phyloP scores from a whole-genome alignment of 2,329 filamentous ascomycete species.

The Nemania bipapillata region DNA sequence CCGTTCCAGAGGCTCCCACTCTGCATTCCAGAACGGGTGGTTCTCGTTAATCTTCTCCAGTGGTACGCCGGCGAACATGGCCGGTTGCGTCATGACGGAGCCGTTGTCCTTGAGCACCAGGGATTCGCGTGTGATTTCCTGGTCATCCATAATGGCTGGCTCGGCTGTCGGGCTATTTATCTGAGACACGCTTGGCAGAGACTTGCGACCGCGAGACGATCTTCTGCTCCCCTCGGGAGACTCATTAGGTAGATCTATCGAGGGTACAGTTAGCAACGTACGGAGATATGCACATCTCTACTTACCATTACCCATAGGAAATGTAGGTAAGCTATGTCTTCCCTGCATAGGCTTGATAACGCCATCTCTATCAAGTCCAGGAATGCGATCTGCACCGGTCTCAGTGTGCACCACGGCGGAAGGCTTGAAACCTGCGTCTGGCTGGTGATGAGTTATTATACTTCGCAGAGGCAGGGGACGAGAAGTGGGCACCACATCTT shows the following conservation, averaged over 20 bases:
- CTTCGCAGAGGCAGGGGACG: conserved; percentile 44
- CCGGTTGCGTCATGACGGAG: conserved; percentile 61
- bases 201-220: conserved; percentile 48
- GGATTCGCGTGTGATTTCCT: conserved; percentile 59
- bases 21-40: conserved; percentile 67
- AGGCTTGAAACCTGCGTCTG: conserved; percentile 32
- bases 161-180: conserved; percentile 40
- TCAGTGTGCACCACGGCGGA: conserved; percentile 34
- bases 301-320: conserved; percentile 40
- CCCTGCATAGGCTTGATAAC: conserved; percentile 48
- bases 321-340: conserved; percentile 48
- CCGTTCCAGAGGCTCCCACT: conserved; percentile 61
- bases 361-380: conserved; percentile 36
- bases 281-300: conserved; percentile 25
- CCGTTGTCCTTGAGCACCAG: conserved; percentile 63
- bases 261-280: conserved; percentile 33
- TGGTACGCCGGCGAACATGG: conserved; percentile 65
- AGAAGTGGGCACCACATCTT: conserved; percentile 40
- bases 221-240: conserved; percentile 43
- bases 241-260: conserved; percentile 37
- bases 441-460: conserved; percentile 32
- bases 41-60: conserved; percentile 61
- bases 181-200: conserved; percentile 47
- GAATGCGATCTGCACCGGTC: conserved; percentile 14
- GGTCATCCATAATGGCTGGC: conserved; percentile 30